phyloP scores from a whole-genome alignment of 495 filamentous ascomycete species.

The Aspergillus carlsbadensis region DNA sequence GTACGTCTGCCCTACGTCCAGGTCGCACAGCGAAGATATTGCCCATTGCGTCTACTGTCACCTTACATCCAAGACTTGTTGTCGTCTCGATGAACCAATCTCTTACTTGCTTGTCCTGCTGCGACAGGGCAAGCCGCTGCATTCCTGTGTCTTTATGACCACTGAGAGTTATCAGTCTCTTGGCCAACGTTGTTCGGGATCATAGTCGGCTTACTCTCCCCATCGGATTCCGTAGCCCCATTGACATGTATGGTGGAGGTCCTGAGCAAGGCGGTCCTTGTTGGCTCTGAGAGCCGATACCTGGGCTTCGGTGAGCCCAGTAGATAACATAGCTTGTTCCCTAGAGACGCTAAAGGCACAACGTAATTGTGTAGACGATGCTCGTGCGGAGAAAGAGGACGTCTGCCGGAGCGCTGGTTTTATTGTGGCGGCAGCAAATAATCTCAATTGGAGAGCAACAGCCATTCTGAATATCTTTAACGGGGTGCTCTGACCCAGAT shows the following conservation, averaged over 20 bases:
- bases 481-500: not conserved
- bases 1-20: conserved; percentile 51
- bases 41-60: conserved; percentile 64
- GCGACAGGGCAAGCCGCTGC: conserved; percentile 65
- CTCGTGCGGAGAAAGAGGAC: not conserved
- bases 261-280: conserved; percentile 56
- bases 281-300: conserved; percentile 54
- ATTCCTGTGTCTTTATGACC: conserved; percentile 62
- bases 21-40: conserved; percentile 75
- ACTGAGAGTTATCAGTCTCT: conserved; percentile 28
- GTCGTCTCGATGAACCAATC: conserved; percentile 76
- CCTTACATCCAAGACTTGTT: conserved; percentile 58
- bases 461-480: conserved; percentile 6
- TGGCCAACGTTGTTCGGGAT: not conserved
- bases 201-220: conserved; percentile 53
- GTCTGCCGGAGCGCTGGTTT: conserved; percentile 8
- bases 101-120: conserved; percentile 68
- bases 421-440: not conserved
- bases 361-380: conserved; percentile 4
- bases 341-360: conserved; percentile 29
- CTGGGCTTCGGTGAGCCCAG: conserved; percentile 39
- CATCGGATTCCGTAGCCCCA: conserved; percentile 65
- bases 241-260: conserved; percentile 65
- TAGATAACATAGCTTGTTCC: conserved; percentile 37
- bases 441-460: not conserved